Evolutionary conservation across 306 rosid genomes (phyloP), one percentile per base, ranked within the genome.

Genomic region (Cicer arietinum): DNA sequence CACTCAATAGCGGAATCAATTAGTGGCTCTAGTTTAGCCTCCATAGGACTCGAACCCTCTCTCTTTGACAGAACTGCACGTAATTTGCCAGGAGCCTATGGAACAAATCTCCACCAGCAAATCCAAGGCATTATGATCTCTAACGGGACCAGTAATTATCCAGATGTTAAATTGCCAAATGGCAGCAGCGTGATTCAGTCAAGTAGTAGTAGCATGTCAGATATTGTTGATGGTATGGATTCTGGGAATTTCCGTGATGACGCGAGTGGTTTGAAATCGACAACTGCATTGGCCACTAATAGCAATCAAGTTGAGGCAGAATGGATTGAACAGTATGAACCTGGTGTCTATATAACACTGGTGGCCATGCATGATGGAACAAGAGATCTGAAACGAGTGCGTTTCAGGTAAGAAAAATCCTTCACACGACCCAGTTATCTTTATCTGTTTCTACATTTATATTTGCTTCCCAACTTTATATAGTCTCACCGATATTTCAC

Each of bases 271-370:
- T 59, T 50, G 54, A 84, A 82, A 84, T 83, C 87, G 1, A 85
- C 82, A 77, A 86, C 61, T 70, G 67, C 69, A 10, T 7, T 52
- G 69, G 69, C 88, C 67, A 75, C 71, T 68, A 82, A 75, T 69
- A 77, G 72, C 71, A 89, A 79, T 81, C 89, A 88, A 82, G 83
- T 90, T 64, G 98, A 95, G 68, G 98, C 98, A 30, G 99, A 95
- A 82, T 88, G 99, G 97, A 90, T 88, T 75, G 99, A 95, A 77
- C 99, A 95, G 76, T 95, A 92, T 73, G 99, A 95, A 85, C 89
- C 91, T 7, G 99, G 99, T 78, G 99, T 95, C 65, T 95, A 95
- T 85, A 95, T 92, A 84, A 95, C 99, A 57, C 99, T 95, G 4
- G 90, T 88, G 85, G 93, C 98, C 74, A 78, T 95, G 57, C 84